Conservation (phyloP, 352 stramenopile species). For the Pythium aristosporum region DNA sequence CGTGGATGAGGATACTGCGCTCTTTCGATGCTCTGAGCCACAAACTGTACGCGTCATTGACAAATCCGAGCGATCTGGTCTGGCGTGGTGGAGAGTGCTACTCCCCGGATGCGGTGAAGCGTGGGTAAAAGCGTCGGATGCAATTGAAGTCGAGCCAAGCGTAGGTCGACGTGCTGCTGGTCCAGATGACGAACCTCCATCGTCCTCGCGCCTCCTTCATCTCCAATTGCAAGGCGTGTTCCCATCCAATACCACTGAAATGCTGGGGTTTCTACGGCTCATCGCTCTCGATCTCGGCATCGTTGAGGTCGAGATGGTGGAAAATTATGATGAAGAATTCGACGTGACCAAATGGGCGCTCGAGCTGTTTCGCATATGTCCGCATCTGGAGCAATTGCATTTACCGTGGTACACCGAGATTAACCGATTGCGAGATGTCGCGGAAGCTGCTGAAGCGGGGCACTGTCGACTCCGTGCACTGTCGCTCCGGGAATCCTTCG, state of each 20-base stretch:
- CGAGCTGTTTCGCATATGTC: not conserved
- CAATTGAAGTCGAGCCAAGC: not conserved
- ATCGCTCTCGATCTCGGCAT: not conserved
- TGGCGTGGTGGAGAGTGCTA: not conserved
- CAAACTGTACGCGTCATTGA: not conserved
- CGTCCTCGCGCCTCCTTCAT: not conserved
- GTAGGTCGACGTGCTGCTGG: not conserved
- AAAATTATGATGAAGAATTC: not conserved
- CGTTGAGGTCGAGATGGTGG: not conserved
- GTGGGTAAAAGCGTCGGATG: not conserved
- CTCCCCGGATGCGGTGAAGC: not conserved
- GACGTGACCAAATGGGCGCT: not conserved
- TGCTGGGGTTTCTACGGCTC: not conserved
- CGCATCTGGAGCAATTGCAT: not conserved
- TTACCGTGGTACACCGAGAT: not conserved
- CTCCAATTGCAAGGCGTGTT: not conserved
- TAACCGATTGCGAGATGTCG: not conserved
- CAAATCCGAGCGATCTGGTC: not conserved
- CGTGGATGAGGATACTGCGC: not conserved
- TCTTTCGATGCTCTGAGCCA: not conserved
- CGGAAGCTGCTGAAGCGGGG: not conserved
- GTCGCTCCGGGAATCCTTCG: not conserved
- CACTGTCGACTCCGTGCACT: not conserved
- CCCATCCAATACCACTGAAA: not conserved
- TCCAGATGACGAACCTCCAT: not conserved